A percentile compares a stretch with the other conserved stretches of the same genome.
These are phyloP conservation scores for Gossypium stocksii DNA, from an alignment of 345 rosid genomes.

Conservation along the genomic window DNA sequence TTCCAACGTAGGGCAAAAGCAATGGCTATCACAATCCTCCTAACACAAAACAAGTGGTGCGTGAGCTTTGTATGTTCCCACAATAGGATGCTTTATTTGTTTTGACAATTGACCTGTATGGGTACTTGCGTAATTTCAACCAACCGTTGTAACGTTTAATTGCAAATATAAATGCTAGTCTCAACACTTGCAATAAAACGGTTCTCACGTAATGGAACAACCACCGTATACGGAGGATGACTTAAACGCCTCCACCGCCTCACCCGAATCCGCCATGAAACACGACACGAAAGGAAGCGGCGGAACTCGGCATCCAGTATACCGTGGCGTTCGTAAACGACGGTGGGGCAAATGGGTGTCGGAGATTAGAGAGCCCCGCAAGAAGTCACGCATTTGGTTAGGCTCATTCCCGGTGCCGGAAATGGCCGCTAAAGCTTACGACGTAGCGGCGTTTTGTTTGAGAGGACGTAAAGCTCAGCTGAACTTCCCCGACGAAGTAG, in stretches of 20 bases:
- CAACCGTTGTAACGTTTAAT: background rate
- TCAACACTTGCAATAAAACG: slow-evolving; percentile 12
- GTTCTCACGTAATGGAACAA: slow-evolving; percentile 41
- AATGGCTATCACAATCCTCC: background rate
- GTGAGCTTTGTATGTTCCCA: background rate
- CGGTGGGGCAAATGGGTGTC: slow-evolving; percentile 97
- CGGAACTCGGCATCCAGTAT: slow-evolving; percentile 51
- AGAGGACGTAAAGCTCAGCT: slow-evolving; percentile 78
- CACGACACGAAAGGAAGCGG: slow-evolving; percentile 21
- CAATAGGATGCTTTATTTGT: background rate
- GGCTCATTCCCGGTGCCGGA: slow-evolving; percentile 81
- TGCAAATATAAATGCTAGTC: slow-evolving; percentile 23
- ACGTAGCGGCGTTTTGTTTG: slow-evolving; percentile 70
- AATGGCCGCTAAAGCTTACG: slow-evolving; percentile 88
- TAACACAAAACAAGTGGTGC: background rate
- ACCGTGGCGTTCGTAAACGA: slow-evolving; percentile 72
- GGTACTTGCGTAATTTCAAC: slow-evolving; percentile 23
- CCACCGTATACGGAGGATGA: slow-evolving; percentile 38
- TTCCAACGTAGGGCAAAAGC: background rate
- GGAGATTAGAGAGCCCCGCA: slow-evolving; percentile 81
- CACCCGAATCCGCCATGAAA: background rate
- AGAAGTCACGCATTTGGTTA: slow-evolving; percentile 81
- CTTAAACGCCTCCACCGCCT: slow-evolving; percentile 17
- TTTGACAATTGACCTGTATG: slow-evolving; percentile 5
- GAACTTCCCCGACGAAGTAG: slow-evolving; percentile 69